These are phyloP conservation scores for Larix kaempferi DNA, from an alignment of 75 land plant genomes.

Conservation along the genomic window DNA sequence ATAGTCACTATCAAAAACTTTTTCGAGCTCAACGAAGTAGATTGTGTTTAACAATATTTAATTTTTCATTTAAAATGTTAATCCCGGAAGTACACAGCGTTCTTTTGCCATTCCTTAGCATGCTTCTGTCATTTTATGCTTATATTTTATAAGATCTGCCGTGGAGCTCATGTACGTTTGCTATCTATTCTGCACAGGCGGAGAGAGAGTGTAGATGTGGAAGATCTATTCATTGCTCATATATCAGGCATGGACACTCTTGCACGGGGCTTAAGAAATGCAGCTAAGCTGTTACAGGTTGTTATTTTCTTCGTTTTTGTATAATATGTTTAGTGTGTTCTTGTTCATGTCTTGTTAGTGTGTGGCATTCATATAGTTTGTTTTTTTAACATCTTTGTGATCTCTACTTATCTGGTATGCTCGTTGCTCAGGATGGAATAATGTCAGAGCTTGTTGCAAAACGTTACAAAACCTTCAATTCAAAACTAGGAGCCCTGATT, in stretches of 20 bases:
- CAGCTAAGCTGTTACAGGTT: slow-evolving; percentile 81
- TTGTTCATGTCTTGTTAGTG: not conserved
- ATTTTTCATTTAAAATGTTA: no score
- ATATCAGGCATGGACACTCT: slow-evolving; percentile 93
- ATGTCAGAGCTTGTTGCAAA: slow-evolving; percentile 73
- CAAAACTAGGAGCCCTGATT: slow-evolving; percentile 70
- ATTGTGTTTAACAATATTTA: no score
- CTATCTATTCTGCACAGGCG: slow-evolving; percentile 35
- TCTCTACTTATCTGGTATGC: slow-evolving; percentile 1
- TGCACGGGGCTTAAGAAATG: slow-evolving; percentile 95
- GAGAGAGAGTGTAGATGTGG: slow-evolving; percentile 96
- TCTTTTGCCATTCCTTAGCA: not conserved
- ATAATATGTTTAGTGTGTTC: not conserved
- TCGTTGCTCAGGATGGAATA: slow-evolving; percentile 62
- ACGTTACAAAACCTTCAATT: slow-evolving; percentile 77
- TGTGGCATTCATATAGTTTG: not conserved
- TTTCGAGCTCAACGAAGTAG: no score
- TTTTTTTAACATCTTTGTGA: not conserved
- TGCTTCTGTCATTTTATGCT: not conserved
- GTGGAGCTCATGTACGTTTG: slow-evolving; percentile 1
- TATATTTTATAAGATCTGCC: not conserved
- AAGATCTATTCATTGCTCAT: slow-evolving; percentile 93
- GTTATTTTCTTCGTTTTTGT: not conserved
- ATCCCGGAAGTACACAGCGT: no score
- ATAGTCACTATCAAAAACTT: no score